phyloP scores from a whole-genome alignment of 139 green algal genomes.

The Chlorella vulgaris region DNA sequence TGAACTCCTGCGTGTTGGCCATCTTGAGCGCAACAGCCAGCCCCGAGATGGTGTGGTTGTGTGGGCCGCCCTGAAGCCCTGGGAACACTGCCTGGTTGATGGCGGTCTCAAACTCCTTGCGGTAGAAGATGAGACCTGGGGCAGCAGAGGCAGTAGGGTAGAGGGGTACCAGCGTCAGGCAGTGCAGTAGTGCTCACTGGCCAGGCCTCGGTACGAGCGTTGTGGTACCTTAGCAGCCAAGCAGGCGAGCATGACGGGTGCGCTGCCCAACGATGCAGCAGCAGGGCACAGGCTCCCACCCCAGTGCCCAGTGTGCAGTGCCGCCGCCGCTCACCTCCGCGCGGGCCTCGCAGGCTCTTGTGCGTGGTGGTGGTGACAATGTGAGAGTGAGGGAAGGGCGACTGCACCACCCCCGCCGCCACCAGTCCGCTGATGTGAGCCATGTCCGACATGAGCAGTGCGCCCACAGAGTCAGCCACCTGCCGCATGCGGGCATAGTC shows the following conservation, averaged over 20 bases:
- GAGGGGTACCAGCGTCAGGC: not conserved
- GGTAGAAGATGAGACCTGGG: conserved; percentile 98
- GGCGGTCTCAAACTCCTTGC: conserved; percentile 94
- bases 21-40: conserved; percentile 97
- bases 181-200: not conserved
- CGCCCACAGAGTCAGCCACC: conserved; percentile 78
- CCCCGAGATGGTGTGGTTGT: conserved; percentile 99
- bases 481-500: conserved; percentile 94
- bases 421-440: conserved; percentile 93
- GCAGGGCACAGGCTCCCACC: no score
- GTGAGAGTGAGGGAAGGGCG: conserved; percentile 93
- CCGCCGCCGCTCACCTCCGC: conserved; percentile 49
- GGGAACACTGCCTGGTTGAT: conserved; percentile 98
- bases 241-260: no score
- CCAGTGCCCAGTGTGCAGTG: not conserved
- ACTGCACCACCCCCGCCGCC: conserved; percentile 80
- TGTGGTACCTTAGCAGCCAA: no score
- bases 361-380: conserved; percentile 99
- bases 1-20: conserved; percentile 89
- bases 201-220: no score
- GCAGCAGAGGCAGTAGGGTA: not conserved
- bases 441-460: conserved; percentile 95
- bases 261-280: no score
- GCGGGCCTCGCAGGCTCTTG: conserved; percentile 93
- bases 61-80: conserved; percentile 92